A percentile compares a stretch with the other conserved stretches of the same genome.
Conservation (phyloP, 257 asterid genomes). For the Scutellaria galericulata region DNA sequence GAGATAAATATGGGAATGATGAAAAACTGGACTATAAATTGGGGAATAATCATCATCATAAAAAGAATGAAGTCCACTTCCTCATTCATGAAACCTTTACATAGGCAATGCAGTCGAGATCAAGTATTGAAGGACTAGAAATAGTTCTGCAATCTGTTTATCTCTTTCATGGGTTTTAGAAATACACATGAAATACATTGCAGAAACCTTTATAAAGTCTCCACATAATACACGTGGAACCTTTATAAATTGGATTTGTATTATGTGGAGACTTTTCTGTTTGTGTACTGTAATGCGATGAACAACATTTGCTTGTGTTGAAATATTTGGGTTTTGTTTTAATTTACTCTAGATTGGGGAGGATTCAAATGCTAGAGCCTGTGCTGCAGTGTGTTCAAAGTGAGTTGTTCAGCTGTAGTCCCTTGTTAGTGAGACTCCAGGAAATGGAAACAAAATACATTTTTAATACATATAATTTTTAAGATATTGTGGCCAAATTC, state of each 20-base stretch:
- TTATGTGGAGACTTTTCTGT: background rate
- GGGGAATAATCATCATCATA: background rate
- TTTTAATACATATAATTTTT: background rate
- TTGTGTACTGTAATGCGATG: background rate
- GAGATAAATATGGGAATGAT: background rate
- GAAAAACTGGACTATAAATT: background rate
- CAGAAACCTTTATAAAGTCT: too few relatives aligned
- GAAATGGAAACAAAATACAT: background rate
- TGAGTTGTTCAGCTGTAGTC: slow-evolving; percentile 10
- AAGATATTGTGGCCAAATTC: too few relatives aligned
- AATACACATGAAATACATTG: too few relatives aligned
- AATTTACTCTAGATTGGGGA: slow-evolving; percentile 3
- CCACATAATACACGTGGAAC: too few relatives aligned
- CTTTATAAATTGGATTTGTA: slow-evolving; percentile 5
- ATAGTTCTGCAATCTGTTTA: too few relatives aligned
- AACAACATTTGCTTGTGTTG: slow-evolving; percentile 11
- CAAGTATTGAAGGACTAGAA: background rate
- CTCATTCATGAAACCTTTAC: background rate
- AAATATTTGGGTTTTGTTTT: slow-evolving; percentile 1
- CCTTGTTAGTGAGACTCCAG: slow-evolving; percentile 8
- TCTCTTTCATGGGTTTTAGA: too few relatives aligned
- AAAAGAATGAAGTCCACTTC: background rate
- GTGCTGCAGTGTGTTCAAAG: slow-evolving; percentile 19
- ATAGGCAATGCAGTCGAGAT: slow-evolving; percentile 1
- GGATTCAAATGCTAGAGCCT: background rate